phyloP scores from a whole-genome alignment of 129 eudicot species.

The Heracleum sosnowskyi region DNA sequence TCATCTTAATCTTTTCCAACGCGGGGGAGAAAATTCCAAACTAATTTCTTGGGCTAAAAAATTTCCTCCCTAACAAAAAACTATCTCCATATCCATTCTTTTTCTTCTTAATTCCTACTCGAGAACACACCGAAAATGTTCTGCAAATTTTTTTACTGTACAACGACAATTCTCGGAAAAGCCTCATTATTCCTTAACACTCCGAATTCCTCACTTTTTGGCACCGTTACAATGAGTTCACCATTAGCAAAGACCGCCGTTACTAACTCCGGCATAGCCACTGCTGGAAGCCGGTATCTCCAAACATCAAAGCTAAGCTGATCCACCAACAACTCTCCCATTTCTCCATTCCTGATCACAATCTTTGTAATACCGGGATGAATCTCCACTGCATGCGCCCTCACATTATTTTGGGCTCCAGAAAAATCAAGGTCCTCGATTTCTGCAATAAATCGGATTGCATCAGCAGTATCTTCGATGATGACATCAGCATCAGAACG shows the following conservation, averaged over 20 bases:
- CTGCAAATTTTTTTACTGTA: neutral
- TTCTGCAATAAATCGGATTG: neutral
- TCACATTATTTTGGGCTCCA: neutral
- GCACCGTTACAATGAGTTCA: neutral
- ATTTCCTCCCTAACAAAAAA: neutral
- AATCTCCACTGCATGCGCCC: conserved; percentile 7
- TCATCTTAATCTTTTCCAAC: neutral
- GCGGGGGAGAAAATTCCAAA: neutral
- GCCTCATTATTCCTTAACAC: neutral
- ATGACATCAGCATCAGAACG: neutral
- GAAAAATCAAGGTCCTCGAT: neutral
- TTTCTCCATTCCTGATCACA: conserved; percentile 1
- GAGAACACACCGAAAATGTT: neutral
- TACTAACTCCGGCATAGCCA: neutral
- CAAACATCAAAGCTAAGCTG: neutral
- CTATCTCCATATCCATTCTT: neutral
- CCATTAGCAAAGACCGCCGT: neutral
- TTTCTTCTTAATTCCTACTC: neutral
- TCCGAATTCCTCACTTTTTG: neutral
- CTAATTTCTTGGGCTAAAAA: neutral
- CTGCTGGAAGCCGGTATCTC: neutral
- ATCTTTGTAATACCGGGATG: neutral
- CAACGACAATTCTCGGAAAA: neutral
- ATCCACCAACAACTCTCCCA: conserved; percentile 1
- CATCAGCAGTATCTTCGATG: neutral